Evolutionary conservation across 805 yeast genomes (phyloP), one percentile per base, ranked within the genome.

Genomic region (Ogataea corticis): DNA sequence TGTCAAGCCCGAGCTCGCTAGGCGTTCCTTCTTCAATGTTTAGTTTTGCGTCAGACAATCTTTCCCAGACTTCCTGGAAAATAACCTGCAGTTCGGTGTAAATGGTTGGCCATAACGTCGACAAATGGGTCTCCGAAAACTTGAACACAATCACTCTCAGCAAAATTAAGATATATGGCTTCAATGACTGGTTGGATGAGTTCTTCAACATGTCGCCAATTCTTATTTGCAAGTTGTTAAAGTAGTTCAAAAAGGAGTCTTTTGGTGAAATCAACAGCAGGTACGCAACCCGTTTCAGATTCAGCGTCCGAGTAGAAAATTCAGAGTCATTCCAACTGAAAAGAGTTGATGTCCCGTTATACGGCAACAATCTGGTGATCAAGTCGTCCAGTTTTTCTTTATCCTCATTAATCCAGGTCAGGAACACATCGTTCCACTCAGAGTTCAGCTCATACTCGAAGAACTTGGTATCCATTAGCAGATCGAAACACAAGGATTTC

Each of bases 61-160:
- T 42, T 33, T 54, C 51, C 16, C 68, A 51, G 10, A 77, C 48
- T 3, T 65, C 59, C 16, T 66, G 63, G 48, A 87, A 80, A 5
- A 77, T 68, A 2, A 66, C 62, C 43, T 80, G 82, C 45, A 92
- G 62, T 44, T 80, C 79, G 29, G 85, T 82, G 29, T 80, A 75
- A 11, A 90, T 72, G 29, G 78, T 59, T 2, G 83, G 75, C 96
- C 96, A 90, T 44, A 80, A 69, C 10, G 87, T 79, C 10, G 77
- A 67, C 38, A 91, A 69, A 57, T 86, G 90, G 15, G 79, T 65
- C 35, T 79, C 81, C 18, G 82, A 77, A 49, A 82, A 84, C 49
- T 75, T 77, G 51, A 89, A 58, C 2, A 85, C 62, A 10, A 90
- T 63, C 0, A 82, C 85, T 42, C 98, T 72, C 33, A 92, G 57